phyloP scores from a whole-genome alignment of 2,329 filamentous ascomycete genomes.

The Stachybotrys chartarum region DNA sequence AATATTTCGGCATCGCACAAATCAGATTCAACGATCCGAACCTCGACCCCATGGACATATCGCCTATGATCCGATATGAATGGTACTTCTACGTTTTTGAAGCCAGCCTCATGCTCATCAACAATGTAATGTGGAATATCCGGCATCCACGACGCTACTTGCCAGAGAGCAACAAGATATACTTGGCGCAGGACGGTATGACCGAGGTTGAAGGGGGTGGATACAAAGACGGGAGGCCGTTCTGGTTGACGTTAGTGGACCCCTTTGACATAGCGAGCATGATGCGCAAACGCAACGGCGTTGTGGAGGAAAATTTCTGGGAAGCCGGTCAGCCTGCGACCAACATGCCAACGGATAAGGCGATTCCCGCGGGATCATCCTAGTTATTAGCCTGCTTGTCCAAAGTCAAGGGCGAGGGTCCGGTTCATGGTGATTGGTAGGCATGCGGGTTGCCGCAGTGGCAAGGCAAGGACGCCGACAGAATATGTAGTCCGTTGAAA shows the following conservation, averaged over 20 bases:
- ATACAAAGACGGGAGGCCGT: constrained; percentile 38
- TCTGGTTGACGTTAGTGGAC: constrained; percentile 33
- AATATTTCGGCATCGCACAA: constrained; percentile 47
- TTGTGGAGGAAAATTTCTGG: constrained; percentile 27
- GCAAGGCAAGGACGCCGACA: not conserved
- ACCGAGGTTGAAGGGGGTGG: constrained; percentile 42
- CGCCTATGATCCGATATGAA: constrained; percentile 46
- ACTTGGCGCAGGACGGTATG: constrained; percentile 40
- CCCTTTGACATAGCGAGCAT: constrained; percentile 31
- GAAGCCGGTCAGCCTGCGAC: constrained; percentile 8
- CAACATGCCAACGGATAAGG: not conserved
- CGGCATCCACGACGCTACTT: constrained; percentile 44
- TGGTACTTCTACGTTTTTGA: constrained; percentile 56
- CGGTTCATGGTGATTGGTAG: not conserved
- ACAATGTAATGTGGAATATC: constrained; percentile 41
- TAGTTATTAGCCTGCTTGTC: not conserved
- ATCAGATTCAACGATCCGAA: constrained; percentile 26
- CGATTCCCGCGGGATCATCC: too few species aligned
- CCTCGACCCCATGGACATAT: constrained; percentile 27
- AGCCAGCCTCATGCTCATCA: constrained; percentile 42
- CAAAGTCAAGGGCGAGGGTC: not conserved
- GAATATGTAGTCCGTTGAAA: not conserved
- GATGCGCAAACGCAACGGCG: constrained; percentile 19
- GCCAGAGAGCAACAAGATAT: constrained; percentile 40
- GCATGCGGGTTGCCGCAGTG: not conserved